These are phyloP conservation scores for Murraya paniculata DNA, from an alignment of 345 rosid genomes.

Conservation along the genomic window DNA sequence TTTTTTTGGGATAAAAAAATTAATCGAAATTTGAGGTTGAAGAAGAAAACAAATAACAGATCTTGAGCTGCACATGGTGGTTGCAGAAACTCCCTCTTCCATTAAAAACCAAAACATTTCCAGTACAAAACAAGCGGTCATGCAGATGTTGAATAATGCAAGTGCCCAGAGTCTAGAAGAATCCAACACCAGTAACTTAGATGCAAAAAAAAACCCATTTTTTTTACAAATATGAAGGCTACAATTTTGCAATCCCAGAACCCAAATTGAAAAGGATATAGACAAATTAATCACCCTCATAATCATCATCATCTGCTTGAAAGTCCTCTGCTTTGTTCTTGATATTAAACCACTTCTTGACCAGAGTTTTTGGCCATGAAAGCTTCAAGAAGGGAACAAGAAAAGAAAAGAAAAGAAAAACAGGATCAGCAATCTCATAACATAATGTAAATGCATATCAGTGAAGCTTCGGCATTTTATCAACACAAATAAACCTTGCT, in stretches of 20 bases:
- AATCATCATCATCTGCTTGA: slow-evolving; percentile 63
- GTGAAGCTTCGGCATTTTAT: slow-evolving; percentile 13
- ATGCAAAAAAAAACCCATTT: slow-evolving; percentile 12
- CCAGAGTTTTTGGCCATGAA: slow-evolving; percentile 95
- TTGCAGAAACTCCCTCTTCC: slow-evolving; percentile 10
- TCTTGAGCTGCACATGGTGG: slow-evolving; percentile 34
- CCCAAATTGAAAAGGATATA: slow-evolving; percentile 4
- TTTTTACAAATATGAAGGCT: slow-evolving; percentile 10
- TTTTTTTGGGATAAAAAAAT: slow-evolving; percentile 10
- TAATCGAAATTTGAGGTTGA: slow-evolving; percentile 17
- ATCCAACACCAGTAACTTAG: slow-evolving; percentile 15
- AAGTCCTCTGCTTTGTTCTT: slow-evolving; percentile 78
- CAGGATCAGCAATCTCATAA: slow-evolving; percentile 11
- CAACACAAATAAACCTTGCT: slow-evolving; percentile 68
- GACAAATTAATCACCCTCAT: slow-evolving; percentile 39
- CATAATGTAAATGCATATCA: slow-evolving; percentile 17
- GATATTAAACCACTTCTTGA: slow-evolving; percentile 94
- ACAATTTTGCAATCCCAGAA: slow-evolving; percentile 19
- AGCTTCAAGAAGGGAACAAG: slow-evolving; percentile 39
- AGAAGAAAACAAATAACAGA: slow-evolving; percentile 40
- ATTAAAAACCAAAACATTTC: slow-evolving; percentile 23
- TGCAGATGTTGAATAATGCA: slow-evolving; percentile 17
- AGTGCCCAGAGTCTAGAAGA: slow-evolving; percentile 26
- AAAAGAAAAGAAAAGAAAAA: slow-evolving; percentile 3
- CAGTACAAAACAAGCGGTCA: slow-evolving; percentile 15